Conservation (phyloP, 352 stramenopile genomes). For the Globisporangium irregulare region DNA sequence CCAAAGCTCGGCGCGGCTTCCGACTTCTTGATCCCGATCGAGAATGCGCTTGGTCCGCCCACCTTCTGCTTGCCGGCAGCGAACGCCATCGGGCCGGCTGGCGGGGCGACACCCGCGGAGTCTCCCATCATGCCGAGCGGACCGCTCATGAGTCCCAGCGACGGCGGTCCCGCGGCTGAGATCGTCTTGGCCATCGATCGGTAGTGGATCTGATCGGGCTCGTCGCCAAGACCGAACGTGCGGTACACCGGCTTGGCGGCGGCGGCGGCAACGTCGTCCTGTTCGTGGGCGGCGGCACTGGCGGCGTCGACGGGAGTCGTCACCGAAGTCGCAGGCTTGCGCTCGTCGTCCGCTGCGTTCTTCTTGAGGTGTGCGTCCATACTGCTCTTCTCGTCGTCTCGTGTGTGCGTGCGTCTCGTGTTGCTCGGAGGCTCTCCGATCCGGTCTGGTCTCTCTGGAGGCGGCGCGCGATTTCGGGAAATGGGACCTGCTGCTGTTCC, state of each 20-base stretch:
- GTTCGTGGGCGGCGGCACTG: conserved; percentile 1
- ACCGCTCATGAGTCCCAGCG: conserved; percentile 35
- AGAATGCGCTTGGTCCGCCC: conserved; percentile 20
- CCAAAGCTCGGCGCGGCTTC: conserved; percentile 41
- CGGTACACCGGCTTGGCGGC: conserved; percentile 30
- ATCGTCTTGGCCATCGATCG: conserved; percentile 53
- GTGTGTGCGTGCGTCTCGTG: not conserved
- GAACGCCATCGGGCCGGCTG: conserved; percentile 37
- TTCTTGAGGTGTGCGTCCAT: conserved; percentile 8
- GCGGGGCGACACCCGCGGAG: conserved; percentile 26
- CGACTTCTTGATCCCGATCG: conserved; percentile 24
- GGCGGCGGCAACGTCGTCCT: not conserved
- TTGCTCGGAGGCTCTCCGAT: too few relatives aligned
- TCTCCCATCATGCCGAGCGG: conserved; percentile 21
- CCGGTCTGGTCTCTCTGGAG: not conserved
- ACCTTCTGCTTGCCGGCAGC: conserved; percentile 38
- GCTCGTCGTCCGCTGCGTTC: not conserved
- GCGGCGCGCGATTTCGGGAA: conserved; percentile 5
- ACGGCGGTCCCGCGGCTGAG: conserved; percentile 30
- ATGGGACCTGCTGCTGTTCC: not conserved
- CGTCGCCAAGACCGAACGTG: conserved; percentile 41
- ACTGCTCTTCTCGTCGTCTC: not conserved
- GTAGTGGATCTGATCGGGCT: conserved; percentile 43
- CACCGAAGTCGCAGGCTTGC: not conserved
- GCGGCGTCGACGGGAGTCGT: conserved; percentile 2